phyloP scores from a whole-genome alignment of 202 grass and related monocot genomes.

The Saccharum hybrid region DNA sequence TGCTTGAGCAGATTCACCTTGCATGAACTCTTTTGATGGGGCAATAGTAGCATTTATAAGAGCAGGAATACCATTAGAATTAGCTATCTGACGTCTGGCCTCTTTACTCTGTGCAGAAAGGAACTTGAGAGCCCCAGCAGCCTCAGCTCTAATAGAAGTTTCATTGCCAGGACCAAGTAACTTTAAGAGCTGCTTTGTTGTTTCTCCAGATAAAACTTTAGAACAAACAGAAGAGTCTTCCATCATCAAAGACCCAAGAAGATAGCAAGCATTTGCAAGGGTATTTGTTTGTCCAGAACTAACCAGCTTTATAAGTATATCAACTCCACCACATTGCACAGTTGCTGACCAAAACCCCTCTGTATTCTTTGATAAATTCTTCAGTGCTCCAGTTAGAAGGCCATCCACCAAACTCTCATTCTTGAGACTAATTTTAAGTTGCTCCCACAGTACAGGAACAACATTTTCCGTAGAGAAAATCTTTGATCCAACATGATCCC shows the following conservation, averaged over 20 bases:
- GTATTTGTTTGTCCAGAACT: slow-evolving; percentile 75
- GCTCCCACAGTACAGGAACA: slow-evolving; percentile 94
- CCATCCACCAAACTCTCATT: slow-evolving; percentile 84
- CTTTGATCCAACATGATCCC: slow-evolving; percentile 99
- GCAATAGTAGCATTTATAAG: slow-evolving; percentile 99
- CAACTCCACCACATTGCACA: slow-evolving; percentile 85
- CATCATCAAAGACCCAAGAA: slow-evolving; percentile 91
- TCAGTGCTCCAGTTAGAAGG: slow-evolving; percentile 90
- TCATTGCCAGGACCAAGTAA: slow-evolving; percentile 94
- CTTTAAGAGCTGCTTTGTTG: slow-evolving; percentile 92
- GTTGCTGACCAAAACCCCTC: slow-evolving; percentile 94
- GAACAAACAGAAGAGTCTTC: slow-evolving; percentile 92
- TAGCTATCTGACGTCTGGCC: slow-evolving; percentile 90
- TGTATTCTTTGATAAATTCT: slow-evolving; percentile 94
- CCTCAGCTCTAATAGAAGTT: slow-evolving; percentile 85
- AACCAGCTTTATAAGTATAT: slow-evolving; percentile 94
- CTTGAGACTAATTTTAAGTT: slow-evolving; percentile 87
- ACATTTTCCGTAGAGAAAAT: slow-evolving; percentile 98
- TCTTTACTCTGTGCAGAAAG: slow-evolving; percentile 96
- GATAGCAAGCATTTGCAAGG: slow-evolving; percentile 87
- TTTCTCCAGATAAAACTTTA: slow-evolving; percentile 78
- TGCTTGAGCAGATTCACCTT: slow-evolving; percentile 97
- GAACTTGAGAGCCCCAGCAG: slow-evolving; percentile 89
- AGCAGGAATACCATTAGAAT: slow-evolving; percentile 95
- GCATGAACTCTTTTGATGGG: slow-evolving; percentile 99